phyloP scores from a whole-genome alignment of 2,329 filamentous ascomycete genomes.

The Paramyrothecium sp. region DNA sequence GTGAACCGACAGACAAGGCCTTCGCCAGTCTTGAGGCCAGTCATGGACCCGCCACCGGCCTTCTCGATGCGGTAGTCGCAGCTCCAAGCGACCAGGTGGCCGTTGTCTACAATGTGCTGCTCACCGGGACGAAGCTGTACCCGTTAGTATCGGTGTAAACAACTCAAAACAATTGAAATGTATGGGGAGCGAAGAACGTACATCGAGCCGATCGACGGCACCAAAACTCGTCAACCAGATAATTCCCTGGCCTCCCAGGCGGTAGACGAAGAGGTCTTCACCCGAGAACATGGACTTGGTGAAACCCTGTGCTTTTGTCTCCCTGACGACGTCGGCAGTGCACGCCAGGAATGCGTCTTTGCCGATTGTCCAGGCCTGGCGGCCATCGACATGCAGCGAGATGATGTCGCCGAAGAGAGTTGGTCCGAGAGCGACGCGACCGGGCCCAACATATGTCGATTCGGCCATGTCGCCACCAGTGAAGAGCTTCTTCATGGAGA shows the following conservation, averaged over 20 bases:
- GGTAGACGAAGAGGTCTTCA: constrained; percentile 17
- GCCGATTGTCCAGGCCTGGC: constrained; percentile 12
- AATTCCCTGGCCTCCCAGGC: constrained; percentile 11
- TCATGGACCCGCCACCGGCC: constrained; percentile 15
- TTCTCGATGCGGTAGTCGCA: constrained; percentile 18
- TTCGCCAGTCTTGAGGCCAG: constrained; percentile 15
- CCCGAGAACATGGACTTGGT: constrained; percentile 16
- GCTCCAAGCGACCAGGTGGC: constrained; percentile 19
- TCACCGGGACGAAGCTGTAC: constrained; percentile 14
- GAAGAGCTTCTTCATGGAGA: constrained; percentile 17
- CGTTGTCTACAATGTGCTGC: constrained; percentile 18
- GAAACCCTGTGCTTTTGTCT: constrained; percentile 15
- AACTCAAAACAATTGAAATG: background rate
- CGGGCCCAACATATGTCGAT: constrained; percentile 13
- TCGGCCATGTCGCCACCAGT: constrained; percentile 14
- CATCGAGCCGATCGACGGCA: constrained; percentile 16
- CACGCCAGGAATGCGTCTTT: constrained; percentile 15
- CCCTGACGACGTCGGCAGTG: constrained; percentile 13
- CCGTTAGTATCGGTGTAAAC: background rate
- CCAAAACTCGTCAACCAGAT: constrained; percentile 18
- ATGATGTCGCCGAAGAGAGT: constrained; percentile 17
- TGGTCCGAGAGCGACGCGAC: constrained; percentile 11
- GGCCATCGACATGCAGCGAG: constrained; percentile 13
- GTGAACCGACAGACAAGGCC: constrained; percentile 17
- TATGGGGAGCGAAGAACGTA: constrained; percentile 5